phyloP scores from a whole-genome alignment of 345 rosid genomes.

The Citropsis articulata region DNA sequence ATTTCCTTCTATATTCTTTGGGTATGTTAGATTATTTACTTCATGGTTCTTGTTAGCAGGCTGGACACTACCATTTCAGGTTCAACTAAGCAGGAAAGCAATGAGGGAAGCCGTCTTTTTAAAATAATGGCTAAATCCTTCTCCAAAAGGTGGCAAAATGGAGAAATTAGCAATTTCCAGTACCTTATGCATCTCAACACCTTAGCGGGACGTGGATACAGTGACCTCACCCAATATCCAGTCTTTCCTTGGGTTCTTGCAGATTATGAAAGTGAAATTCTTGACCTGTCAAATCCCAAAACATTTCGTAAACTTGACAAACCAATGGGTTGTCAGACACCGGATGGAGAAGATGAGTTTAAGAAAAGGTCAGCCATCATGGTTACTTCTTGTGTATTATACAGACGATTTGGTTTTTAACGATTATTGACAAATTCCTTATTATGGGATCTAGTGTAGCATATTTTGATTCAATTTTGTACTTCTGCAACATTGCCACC shows the following conservation, averaged over 20 bases:
- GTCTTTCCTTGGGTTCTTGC: conserved; percentile 99
- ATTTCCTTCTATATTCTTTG: conserved; percentile 20
- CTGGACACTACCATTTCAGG: conserved; percentile 98
- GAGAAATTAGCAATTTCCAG: conserved; percentile 99
- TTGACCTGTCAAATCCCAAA: conserved; percentile 79
- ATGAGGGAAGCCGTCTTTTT: conserved; percentile 91
- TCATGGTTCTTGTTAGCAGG: conserved; percentile 42
- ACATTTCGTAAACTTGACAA: conserved; percentile 91
- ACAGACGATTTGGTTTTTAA: neutral
- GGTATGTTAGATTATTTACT: conserved; percentile 16
- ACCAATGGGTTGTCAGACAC: conserved; percentile 99
- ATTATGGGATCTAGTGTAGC: neutral
- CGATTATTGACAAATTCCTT: neutral
- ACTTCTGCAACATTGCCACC: neutral
- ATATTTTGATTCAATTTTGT: conserved; percentile 1
- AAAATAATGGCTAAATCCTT: conserved; percentile 92
- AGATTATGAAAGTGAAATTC: conserved; percentile 86
- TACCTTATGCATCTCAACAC: conserved; percentile 99
- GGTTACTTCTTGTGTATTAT: neutral
- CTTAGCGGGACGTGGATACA: conserved; percentile 98
- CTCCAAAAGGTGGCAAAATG: conserved; percentile 99
- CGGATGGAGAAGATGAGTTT: conserved; percentile 96
- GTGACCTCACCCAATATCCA: conserved; percentile 99
- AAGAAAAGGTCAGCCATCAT: conserved; percentile 69
- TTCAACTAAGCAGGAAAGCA: conserved; percentile 82